Evolutionary conservation across 495 filamentous ascomycete species (phyloP), one percentile per base, ranked within the genome.

Genomic region (Podospora sp.): DNA sequence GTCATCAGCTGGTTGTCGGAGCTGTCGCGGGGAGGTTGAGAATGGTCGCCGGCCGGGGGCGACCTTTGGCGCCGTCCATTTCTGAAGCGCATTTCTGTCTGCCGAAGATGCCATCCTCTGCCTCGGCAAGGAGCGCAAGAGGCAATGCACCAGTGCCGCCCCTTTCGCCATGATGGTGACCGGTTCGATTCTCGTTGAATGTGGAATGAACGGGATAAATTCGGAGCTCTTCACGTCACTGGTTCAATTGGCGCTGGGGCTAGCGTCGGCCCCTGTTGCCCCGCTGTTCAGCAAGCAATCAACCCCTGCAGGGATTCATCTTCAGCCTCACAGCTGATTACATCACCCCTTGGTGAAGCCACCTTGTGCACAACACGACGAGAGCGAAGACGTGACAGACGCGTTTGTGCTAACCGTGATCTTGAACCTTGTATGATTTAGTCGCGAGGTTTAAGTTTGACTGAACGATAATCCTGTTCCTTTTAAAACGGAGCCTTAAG

Each of bases 1-100:
- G 72, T 90, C 83, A 73, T 94, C 90, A 72, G 82, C 90, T 29
- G 86, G 79, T 50, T 79, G 79, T 22, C 24, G 14, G 16, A 66
- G 27, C 52, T 65, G 26, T 29, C 70, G 68, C 8, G 72, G 22
- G 27, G 69, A 72, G 67, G 65, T 71, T 36, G 77, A 77, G 68
- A 82, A 71, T 58, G 70, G 72, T 21, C 26, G 51, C 18, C 33
- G 51, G 55, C 20, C 9, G 24, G 63, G 51, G 9, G 62, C 33
- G 11, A 14, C 35, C 6, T n/a, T 57, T 0, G 18, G 27, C 27
- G 67, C 61, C 3, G 46, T 22, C 35, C 36, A 20, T n/a, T 51
- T 27, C 14, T 14, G 36, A 18, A 50, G 20, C 14, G 12, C 61
- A 33, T 60, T 55, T 46, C 56, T 53, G 50, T 9, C 18, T 25